Conservation (phyloP, 2,329 filamentous ascomycete genomes). For the Monosporascus sp. region DNA sequence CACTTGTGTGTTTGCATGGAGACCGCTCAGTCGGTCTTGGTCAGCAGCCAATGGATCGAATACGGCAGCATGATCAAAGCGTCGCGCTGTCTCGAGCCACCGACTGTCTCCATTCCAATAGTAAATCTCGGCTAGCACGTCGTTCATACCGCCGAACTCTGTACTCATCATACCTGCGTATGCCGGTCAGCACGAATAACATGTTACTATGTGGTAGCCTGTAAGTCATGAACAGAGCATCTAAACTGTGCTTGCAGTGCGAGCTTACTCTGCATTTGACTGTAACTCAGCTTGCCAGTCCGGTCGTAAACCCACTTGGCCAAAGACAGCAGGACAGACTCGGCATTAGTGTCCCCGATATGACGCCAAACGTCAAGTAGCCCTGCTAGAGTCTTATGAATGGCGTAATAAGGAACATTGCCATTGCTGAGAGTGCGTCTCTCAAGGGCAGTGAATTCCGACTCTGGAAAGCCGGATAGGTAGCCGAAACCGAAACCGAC, state of each 20-base stretch:
- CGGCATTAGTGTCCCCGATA: constrained; percentile 36
- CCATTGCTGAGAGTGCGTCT: constrained; percentile 37
- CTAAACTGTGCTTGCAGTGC: background rate
- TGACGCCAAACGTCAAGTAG: constrained; percentile 44
- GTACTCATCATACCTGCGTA: constrained; percentile 32
- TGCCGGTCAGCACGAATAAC: background rate
- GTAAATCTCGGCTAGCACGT: constrained; percentile 42
- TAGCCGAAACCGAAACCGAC: constrained; percentile 41
- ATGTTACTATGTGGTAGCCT: too few species aligned
- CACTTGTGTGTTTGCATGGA: constrained; percentile 49
- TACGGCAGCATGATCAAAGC: constrained; percentile 44
- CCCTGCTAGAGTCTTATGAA: constrained; percentile 49
- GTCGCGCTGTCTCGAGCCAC: constrained; percentile 41
- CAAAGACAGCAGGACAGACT: constrained; percentile 36
- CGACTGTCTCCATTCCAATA: constrained; percentile 37
- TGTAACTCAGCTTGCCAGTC: constrained; percentile 34
- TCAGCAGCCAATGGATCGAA: constrained; percentile 41
- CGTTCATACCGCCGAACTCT: constrained; percentile 50
- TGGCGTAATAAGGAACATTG: constrained; percentile 48
- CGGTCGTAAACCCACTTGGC: constrained; percentile 44
- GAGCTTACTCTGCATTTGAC: constrained; percentile 37
- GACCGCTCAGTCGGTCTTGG: constrained; percentile 38
- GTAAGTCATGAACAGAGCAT: too few species aligned
- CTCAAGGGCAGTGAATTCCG: constrained; percentile 40
- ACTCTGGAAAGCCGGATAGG: constrained; percentile 46